These are phyloP conservation scores for Colletotrichum lentis DNA, from an alignment of 2,329 filamentous ascomycete genomes.

Conservation along the genomic window DNA sequence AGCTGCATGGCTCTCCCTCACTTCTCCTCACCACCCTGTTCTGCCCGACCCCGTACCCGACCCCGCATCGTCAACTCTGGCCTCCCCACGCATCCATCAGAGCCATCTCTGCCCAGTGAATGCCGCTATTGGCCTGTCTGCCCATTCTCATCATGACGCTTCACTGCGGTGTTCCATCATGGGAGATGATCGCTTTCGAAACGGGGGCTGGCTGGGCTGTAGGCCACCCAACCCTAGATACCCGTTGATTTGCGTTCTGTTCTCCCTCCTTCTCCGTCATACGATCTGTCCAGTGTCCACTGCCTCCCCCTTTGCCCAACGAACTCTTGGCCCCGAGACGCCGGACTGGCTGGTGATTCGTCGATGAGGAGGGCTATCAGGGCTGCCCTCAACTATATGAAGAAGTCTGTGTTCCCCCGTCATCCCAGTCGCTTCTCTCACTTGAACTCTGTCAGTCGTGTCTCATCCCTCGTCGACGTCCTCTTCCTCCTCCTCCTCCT, in stretches of 20 bases:
- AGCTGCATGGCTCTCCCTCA: conserved; percentile 1
- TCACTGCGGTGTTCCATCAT: conserved; percentile 31
- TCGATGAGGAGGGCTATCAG: not conserved
- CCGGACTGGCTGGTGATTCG: conserved; percentile 30
- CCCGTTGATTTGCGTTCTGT: not conserved
- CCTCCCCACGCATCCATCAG: conserved; percentile 37
- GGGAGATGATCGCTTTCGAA: conserved; percentile 31
- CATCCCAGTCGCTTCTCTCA: not conserved
- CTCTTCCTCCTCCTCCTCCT: not conserved
- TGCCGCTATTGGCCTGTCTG: conserved; percentile 24
- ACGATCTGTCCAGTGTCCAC: conserved; percentile 10
- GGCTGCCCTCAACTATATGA: conserved; percentile 28
- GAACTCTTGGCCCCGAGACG: conserved; percentile 35
- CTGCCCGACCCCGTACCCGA: conserved; percentile 8
- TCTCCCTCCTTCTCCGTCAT: conserved; percentile 9
- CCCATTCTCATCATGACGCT: conserved; percentile 23
- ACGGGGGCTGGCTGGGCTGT: not conserved
- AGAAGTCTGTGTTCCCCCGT: not conserved
- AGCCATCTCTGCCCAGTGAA: not conserved
- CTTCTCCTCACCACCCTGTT: conserved; percentile 13
- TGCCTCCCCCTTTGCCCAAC: conserved; percentile 20
- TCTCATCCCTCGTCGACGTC: conserved; percentile 1
- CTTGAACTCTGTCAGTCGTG: conserved; percentile 18
- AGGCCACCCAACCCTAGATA: conserved; percentile 23
- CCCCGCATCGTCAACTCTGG: conserved; percentile 32